These are phyloP conservation scores for Hypseocharis bilobata DNA, from an alignment of 441 rosid species.

Conservation along the genomic window DNA sequence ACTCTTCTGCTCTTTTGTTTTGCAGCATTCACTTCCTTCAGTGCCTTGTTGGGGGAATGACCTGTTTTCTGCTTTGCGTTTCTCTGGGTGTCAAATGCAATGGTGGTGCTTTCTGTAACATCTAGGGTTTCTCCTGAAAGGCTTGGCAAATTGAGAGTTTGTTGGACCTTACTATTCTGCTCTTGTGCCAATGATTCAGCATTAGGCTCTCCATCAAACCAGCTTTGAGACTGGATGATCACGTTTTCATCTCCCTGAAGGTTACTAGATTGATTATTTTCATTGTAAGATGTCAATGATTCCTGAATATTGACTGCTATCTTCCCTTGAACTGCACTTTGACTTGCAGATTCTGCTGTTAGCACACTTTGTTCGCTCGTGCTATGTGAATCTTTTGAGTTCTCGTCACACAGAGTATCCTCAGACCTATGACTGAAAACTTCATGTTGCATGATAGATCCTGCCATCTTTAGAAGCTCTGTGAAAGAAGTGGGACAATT, in stretches of 20 bases:
- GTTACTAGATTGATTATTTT: constrained; percentile 27
- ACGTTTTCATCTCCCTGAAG: constrained; percentile 26
- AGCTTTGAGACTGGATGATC: constrained; percentile 22
- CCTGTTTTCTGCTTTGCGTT: constrained; percentile 26
- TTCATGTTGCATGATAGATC: constrained; percentile 29
- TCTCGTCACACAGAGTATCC: constrained; percentile 21
- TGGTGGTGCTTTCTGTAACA: constrained; percentile 33
- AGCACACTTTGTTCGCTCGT: constrained; percentile 23
- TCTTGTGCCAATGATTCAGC: constrained; percentile 22
- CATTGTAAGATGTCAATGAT: constrained; percentile 26
- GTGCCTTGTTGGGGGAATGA: constrained; percentile 32
- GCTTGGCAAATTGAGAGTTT: constrained; percentile 15
- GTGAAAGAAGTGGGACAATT: constrained; percentile 32
- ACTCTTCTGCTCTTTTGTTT: constrained; percentile 45
- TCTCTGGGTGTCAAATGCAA: constrained; percentile 25
- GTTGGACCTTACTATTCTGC: constrained; percentile 27
- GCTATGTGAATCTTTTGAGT: constrained; percentile 23
- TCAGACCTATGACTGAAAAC: constrained; percentile 23
- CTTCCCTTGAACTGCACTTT: constrained; percentile 23
- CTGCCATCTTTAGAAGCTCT: constrained; percentile 49
- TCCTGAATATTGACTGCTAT: constrained; percentile 19
- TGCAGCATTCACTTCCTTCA: constrained; percentile 24
- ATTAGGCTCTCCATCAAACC: constrained; percentile 22
- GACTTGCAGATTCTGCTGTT: constrained; percentile 25
- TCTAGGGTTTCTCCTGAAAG: constrained; percentile 30